phyloP scores from a whole-genome alignment of 1,284 basidiomycete genomes.

The Austroboletus novae-zelandiae region DNA sequence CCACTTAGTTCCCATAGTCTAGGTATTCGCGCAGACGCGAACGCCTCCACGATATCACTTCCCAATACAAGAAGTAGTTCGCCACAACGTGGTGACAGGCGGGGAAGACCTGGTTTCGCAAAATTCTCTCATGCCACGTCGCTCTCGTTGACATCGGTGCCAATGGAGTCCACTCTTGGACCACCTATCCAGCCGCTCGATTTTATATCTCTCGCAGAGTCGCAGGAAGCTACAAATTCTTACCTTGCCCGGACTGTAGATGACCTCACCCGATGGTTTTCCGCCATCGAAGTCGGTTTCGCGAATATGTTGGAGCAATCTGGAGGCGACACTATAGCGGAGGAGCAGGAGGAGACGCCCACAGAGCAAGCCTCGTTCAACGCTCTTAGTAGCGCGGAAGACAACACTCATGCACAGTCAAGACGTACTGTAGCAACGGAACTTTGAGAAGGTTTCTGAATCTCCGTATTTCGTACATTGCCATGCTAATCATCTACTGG shows the following conservation, averaged over 20 bases:
- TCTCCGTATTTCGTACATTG: conserved; percentile 6
- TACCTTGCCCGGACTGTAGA: conserved; percentile 78
- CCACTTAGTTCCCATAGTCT: conserved; percentile 36
- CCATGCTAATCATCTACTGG: conserved; percentile 23
- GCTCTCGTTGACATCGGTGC: conserved; percentile 33
- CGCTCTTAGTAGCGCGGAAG: conserved; percentile 14
- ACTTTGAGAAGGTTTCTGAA: conserved; percentile 11
- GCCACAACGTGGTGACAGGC: conserved; percentile 36
- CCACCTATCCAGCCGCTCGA: conserved; percentile 65
- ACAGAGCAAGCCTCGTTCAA: conserved; percentile 19
- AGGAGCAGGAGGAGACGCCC: conserved; percentile 49
- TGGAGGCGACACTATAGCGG: conserved; percentile 50
- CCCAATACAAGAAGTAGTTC: conserved; percentile 43
- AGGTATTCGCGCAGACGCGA: conserved; percentile 29
- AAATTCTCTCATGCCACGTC: conserved; percentile 29
- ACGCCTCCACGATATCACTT: conserved; percentile 32
- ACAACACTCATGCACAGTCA: conserved; percentile 9
- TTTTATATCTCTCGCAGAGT: conserved; percentile 57
- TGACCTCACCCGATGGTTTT: conserved; percentile 80
- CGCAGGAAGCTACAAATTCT: conserved; percentile 62
- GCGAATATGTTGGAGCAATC: conserved; percentile 59
- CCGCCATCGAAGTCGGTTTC: conserved; percentile 71
- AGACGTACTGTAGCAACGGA: conserved; percentile 15
- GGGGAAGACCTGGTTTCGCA: conserved; percentile 19
- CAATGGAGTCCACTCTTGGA: conserved; percentile 30